Percentiles rank a stretch among this genome's conserved stretches.
Evolutionary conservation across 352 stramenopile genomes (phyloP).

Genomic region (Achlya hypogyna): DNA sequence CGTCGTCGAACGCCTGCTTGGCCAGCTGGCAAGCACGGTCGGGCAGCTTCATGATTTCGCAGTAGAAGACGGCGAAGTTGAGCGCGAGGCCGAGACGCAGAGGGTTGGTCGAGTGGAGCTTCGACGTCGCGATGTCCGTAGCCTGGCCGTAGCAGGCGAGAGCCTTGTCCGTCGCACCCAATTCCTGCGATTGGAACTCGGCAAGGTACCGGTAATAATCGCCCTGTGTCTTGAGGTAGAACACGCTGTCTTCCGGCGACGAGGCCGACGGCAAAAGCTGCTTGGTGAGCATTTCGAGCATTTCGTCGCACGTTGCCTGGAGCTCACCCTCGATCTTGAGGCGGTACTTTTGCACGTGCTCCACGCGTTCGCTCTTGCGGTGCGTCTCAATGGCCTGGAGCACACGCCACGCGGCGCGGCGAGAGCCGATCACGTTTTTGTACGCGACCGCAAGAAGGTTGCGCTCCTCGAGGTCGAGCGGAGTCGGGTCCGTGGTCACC

Average conservation of each 20-base stretch:
- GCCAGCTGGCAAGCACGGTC: slow-evolving; percentile 22
- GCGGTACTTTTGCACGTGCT: slow-evolving; percentile 22
- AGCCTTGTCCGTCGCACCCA: slow-evolving; percentile 2
- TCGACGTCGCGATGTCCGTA: slow-evolving; percentile 8
- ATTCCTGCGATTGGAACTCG: slow-evolving; percentile 7
- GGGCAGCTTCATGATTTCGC: slow-evolving; percentile 23
- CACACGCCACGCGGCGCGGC: slow-evolving; percentile 26
- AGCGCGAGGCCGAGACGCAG: slow-evolving; percentile 28
- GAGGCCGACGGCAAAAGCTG: slow-evolving; percentile 11
- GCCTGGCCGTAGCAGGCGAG: slow-evolving; percentile 23
- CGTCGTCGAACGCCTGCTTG: slow-evolving; percentile 30
- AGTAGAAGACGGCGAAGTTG: slow-evolving; percentile 31
- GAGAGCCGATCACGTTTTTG: slow-evolving; percentile 29
- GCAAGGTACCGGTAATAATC: slow-evolving; percentile 25
- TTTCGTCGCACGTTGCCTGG: slow-evolving; percentile 20
- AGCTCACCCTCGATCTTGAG: slow-evolving; percentile 27
- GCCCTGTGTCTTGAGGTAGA: slow-evolving; percentile 24
- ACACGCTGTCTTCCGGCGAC: slow-evolving; percentile 14
- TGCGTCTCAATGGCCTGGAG: slow-evolving; percentile 25
- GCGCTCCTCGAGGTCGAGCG: slow-evolving; percentile 30
- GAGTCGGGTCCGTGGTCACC: slow-evolving; percentile 16
- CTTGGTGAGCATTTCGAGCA: slow-evolving; percentile 19
- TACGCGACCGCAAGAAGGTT: slow-evolving; percentile 29
- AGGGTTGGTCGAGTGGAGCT: slow-evolving; percentile 24
- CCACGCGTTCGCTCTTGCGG: not conserved